These are phyloP conservation scores for Aspergillus ochraceoroseus DNA, from an alignment of 2,329 filamentous ascomycete species.

Conservation along the genomic window DNA sequence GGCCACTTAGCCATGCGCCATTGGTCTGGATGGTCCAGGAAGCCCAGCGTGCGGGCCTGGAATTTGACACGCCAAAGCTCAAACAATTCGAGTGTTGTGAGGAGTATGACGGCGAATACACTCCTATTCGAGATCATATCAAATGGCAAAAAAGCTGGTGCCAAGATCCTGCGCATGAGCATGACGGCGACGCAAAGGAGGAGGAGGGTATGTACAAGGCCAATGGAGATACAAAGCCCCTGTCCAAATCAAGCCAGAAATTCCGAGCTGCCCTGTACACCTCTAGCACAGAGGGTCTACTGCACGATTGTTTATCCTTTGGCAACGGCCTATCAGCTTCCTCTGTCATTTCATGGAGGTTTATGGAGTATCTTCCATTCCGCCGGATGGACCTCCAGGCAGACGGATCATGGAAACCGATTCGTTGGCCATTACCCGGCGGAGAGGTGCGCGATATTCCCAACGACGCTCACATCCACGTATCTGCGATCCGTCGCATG, in stretches of 20 bases:
- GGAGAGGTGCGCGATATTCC: conserved; percentile 77
- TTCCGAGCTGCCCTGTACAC: conserved; percentile 58
- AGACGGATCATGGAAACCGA: conserved; percentile 73
- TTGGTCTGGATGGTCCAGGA: conserved; percentile 65
- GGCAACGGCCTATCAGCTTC: conserved; percentile 53
- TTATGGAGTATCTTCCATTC: conserved; percentile 80
- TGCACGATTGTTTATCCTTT: conserved; percentile 69
- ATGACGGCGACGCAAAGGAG: conserved; percentile 11
- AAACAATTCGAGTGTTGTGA: conserved; percentile 60
- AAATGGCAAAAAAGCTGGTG: conserved; percentile 16
- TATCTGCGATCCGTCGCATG: conserved; percentile 70
- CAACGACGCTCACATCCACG: conserved; percentile 63
- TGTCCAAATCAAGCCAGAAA: conserved; percentile 28
- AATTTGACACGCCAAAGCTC: conserved; percentile 51
- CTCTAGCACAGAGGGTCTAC: conserved; percentile 50
- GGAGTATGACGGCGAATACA: conserved; percentile 36
- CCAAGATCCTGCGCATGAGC: conserved; percentile 17
- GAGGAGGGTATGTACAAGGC: conserved; percentile 7
- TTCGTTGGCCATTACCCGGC: conserved; percentile 71
- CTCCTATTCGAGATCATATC: conserved; percentile 30
- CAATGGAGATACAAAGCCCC: conserved; percentile 21
- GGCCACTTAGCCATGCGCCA: conserved; percentile 27
- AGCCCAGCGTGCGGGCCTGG: conserved; percentile 59
- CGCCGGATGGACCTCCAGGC: conserved; percentile 69
- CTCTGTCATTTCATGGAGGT: conserved; percentile 64